A percentile compares a stretch with the other conserved stretches of the same genome.
phyloP scores from a whole-genome alignment of 2,329 filamentous ascomycete species.

The Xylariomycetidae sp. region DNA sequence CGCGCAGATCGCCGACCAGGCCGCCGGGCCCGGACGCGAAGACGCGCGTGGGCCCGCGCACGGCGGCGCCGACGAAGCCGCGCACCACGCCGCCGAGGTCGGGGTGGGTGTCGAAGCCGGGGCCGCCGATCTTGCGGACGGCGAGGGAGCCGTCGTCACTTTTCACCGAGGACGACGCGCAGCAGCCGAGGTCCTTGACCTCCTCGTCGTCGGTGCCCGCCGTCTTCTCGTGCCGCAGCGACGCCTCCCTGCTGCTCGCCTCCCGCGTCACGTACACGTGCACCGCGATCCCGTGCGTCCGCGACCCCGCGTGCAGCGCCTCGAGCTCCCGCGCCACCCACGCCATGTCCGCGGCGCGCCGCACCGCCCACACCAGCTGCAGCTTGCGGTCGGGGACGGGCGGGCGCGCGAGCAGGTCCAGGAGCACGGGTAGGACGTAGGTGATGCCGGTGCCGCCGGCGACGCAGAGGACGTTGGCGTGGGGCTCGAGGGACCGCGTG shows the following conservation, averaged over 20 bases:
- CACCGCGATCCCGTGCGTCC: slow-evolving; percentile 39
- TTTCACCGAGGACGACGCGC: slow-evolving; percentile 13
- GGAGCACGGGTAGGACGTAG: slow-evolving; percentile 46
- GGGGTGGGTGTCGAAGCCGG: slow-evolving; percentile 32
- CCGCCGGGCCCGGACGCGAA: slow-evolving; percentile 54
- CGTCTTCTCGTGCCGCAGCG: slow-evolving; percentile 20
- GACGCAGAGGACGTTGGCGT: slow-evolving; percentile 44
- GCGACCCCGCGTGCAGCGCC: slow-evolving; percentile 35
- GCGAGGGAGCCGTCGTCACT: slow-evolving; percentile 19
- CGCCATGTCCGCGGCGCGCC: slow-evolving; percentile 44
- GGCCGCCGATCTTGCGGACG: slow-evolving; percentile 23
- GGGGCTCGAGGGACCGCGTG: slow-evolving; percentile 32
- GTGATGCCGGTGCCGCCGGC: slow-evolving; percentile 55
- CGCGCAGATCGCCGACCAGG: slow-evolving; percentile 54
- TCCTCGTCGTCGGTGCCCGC: slow-evolving; percentile 19
- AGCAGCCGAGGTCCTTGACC: slow-evolving; percentile 16
- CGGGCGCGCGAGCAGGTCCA: slow-evolving; percentile 29
- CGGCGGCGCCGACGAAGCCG: slow-evolving; percentile 41
- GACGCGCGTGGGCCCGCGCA: slow-evolving; percentile 45
- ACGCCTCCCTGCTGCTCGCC: slow-evolving; percentile 19
- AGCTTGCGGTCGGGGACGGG: slow-evolving; percentile 34
- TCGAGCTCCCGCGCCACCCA: slow-evolving; percentile 56
- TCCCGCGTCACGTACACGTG: slow-evolving; percentile 56
- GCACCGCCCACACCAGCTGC: slow-evolving; percentile 61
- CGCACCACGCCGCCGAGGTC: slow-evolving; percentile 40